Base-by-base conservation (phyloP, 306 rosid species). In the Quercus mongolica region DNA sequence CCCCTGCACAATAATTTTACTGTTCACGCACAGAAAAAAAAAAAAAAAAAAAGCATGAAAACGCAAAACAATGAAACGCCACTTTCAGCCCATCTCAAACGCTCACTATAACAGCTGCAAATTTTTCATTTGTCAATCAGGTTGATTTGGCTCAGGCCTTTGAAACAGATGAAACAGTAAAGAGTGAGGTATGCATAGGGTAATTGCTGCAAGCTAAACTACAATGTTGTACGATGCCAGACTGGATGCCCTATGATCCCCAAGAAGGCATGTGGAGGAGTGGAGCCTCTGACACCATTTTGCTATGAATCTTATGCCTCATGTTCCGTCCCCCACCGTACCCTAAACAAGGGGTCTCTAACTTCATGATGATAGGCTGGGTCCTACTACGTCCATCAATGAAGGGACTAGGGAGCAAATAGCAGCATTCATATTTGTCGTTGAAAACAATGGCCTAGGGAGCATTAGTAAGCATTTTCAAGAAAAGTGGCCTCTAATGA, bases 261-360 rank as follows among this genome's bases (percentile, higher is more conserved):
- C 77, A 61, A 31, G 80, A 79, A 68, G 73, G 83, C 88, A 83
- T 83, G 87, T 84, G 89, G 79, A 84, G 55, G 26, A 19, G 88
- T 80, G 85, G 72, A 62, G 79, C 75, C 85, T 83, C 91, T 91
- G 92, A 88, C 98, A 88, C 83, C 83, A 83, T 56, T 63, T 83
- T 85, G 33, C 83, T 68, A 78, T 82, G 80, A 79, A 83, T 86
- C 80, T 85, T 78, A 86, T 78, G 72, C 79, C 82, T 85, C 75
- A 58, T 56, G 69, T 62, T 55, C 58, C 76, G 38, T 73, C 85
- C 30, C 57, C 73, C 52, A n/a, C 73, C 74, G 76, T 54, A 64
- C 75, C 80, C 79, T 56, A 70, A 54, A 82, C 75, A 62, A 57
- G 71, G 81, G 80, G 85, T 79, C 87, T 76, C 79, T 49, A 62